These are phyloP conservation scores for Penicillium sp. DNA, from an alignment of 2,329 filamentous ascomycete species.

Conservation along the genomic window DNA sequence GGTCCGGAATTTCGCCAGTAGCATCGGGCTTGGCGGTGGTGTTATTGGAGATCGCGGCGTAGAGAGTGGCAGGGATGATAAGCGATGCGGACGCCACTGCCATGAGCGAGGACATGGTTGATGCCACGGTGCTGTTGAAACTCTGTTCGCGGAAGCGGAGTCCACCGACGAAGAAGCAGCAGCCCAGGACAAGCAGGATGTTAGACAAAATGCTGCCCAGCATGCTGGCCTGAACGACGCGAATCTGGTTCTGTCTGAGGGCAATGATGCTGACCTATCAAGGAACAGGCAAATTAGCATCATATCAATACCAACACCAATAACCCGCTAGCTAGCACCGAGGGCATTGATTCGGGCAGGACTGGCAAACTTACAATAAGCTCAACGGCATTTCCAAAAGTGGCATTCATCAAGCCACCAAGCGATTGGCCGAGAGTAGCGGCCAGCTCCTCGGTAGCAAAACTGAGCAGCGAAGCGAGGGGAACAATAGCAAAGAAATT, in stretches of 20 bases:
- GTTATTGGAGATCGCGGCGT: conserved; percentile 51
- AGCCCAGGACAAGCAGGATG: conserved; percentile 74
- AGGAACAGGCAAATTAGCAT: background rate
- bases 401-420: conserved; percentile 57
- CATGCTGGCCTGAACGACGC: conserved; percentile 97
- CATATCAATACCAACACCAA: background rate
- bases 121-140: conserved; percentile 45
- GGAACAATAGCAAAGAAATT: conserved; percentile 60
- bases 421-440: conserved; percentile 54
- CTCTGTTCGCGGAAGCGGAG: conserved; percentile 60
- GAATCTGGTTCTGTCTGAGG: conserved; percentile 72
- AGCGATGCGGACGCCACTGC: conserved; percentile 66
- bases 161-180: conserved; percentile 70
- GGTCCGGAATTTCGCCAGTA: background rate
- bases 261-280: conserved; percentile 80
- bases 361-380: conserved; percentile 54
- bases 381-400: conserved; percentile 59
- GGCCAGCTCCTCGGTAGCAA: conserved; percentile 56
- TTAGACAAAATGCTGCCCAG: conserved; percentile 92
- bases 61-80: conserved; percentile 68
- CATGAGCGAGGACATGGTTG: conserved; percentile 59
- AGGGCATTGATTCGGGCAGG: background rate
- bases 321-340: background rate
- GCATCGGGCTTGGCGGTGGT: conserved; percentile 21
- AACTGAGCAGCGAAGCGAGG: conserved; percentile 53